phyloP scores from a whole-genome alignment of 176 grass and related monocot species.

The Pontederia crassipes region DNA sequence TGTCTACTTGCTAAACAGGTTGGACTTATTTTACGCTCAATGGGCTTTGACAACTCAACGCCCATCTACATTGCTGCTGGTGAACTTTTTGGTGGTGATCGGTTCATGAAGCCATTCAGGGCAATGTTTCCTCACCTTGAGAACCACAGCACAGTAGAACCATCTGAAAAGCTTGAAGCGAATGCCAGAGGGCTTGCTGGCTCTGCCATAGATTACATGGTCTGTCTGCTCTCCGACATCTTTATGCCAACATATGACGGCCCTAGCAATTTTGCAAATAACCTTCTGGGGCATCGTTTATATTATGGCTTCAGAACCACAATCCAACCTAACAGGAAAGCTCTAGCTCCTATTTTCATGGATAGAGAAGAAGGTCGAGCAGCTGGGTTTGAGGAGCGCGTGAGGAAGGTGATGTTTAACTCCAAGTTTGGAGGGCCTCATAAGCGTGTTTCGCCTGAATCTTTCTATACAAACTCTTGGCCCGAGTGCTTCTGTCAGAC shows the following conservation, averaged over 20 bases:
- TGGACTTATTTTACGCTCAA: conserved; percentile 56
- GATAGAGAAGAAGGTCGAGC: conserved; percentile 59
- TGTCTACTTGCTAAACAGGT: conserved; percentile 41
- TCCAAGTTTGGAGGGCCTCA: conserved; percentile 67
- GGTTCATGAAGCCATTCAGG: conserved; percentile 87
- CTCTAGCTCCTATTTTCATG: conserved; percentile 75
- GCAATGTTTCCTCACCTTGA: conserved; percentile 60
- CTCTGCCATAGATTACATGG: conserved; percentile 96
- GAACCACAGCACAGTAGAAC: conserved; percentile 64
- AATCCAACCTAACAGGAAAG: conserved; percentile 78
- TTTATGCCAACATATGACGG: conserved; percentile 95
- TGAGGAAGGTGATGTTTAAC: conserved; percentile 67
- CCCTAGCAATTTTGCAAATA: conserved; percentile 98
- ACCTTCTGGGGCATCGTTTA: conserved; percentile 87
- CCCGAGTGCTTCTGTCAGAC: conserved; percentile 92
- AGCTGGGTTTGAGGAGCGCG: conserved; percentile 53
- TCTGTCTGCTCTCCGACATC: conserved; percentile 91
- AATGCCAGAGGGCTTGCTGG: conserved; percentile 57
- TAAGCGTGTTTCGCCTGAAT: conserved; percentile 58
- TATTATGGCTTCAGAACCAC: conserved; percentile 87
- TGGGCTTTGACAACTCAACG: conserved; percentile 78
- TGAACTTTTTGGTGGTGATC: conserved; percentile 79
- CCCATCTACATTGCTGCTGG: conserved; percentile 90
- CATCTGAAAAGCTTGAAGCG: conserved; percentile 62
- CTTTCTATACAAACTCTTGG: conserved; percentile 95